phyloP scores from a whole-genome alignment of 75 land plant species.

The Pinus albicaulis region DNA sequence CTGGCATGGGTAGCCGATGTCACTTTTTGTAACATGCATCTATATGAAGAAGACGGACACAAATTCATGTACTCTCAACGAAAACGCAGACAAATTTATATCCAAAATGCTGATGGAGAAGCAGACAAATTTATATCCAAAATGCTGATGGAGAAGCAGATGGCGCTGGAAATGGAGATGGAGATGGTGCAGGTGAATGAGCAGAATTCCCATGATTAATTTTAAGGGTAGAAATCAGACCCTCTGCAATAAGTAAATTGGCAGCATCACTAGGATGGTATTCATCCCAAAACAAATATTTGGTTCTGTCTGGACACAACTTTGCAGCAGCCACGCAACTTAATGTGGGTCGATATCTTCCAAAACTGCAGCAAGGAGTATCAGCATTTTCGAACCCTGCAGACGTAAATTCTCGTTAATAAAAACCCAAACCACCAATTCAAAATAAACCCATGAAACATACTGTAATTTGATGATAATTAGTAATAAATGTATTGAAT shows the following conservation, averaged over 20 bases:
- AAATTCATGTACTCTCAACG: no score
- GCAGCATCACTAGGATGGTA: conserved; percentile 89
- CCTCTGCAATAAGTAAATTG: conserved; percentile 67
- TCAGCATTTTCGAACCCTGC: conserved; percentile 72
- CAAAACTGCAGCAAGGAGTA: conserved; percentile 66
- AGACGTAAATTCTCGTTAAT: background rate
- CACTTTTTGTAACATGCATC: no score
- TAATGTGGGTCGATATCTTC: conserved; percentile 35
- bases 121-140: no score
- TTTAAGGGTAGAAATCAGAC: conserved; percentile 36
- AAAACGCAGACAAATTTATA: no score
- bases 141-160: no score
- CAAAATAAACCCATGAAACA: background rate
- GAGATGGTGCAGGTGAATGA: conserved; percentile 19
- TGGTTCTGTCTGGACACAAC: conserved; percentile 64
- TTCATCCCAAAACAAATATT: conserved; percentile 80
- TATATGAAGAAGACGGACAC: no score
- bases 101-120: background rate
- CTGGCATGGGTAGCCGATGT: no score
- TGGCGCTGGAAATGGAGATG: conserved; percentile 19
- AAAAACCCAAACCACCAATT: background rate
- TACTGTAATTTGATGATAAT: background rate
- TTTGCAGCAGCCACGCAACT: conserved; percentile 63
- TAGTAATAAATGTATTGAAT: background rate
- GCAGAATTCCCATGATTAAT: conserved; percentile 4